Conservation (phyloP, 139 green algal species). For the Penium margaritaceum region DNA sequence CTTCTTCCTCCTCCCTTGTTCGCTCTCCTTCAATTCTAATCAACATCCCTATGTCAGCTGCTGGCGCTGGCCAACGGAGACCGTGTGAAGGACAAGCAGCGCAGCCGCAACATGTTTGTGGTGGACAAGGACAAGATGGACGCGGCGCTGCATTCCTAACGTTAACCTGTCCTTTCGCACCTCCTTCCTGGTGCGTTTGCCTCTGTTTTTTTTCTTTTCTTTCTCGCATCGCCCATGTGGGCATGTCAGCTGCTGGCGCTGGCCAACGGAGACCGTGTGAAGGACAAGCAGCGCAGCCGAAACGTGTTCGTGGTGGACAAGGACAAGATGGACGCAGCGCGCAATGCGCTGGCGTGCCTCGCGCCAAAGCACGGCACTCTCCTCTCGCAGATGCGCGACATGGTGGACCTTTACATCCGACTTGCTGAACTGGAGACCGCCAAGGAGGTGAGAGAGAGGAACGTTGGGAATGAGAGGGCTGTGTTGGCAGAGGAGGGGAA, state of each 20-base stretch:
- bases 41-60: too few relatives aligned
- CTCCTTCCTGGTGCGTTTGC: too few relatives aligned
- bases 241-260: constrained; percentile 42
- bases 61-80: constrained; percentile 42
- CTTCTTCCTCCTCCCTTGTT: too few relatives aligned
- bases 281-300: background rate
- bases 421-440: constrained; percentile 31
- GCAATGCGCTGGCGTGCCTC: too few relatives aligned
- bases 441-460: constrained; percentile 33
- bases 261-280: constrained; percentile 39
- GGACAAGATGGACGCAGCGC: constrained; percentile 44
- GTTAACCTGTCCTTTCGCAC: background rate
- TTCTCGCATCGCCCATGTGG: too few relatives aligned
- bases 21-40: too few relatives aligned
- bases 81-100: constrained; percentile 17
- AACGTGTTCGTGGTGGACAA: constrained; percentile 39
- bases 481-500: too few relatives aligned
- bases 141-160: constrained; percentile 26
- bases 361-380: background rate
- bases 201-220: too few relatives aligned
- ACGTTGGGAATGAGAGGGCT: too few relatives aligned
- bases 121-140: constrained; percentile 43
- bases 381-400: constrained; percentile 24
- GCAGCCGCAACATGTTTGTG: constrained; percentile 30
- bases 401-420: constrained; percentile 45